Evolutionary conservation across 2,329 filamentous ascomycete genomes (phyloP), one percentile per base, ranked within the genome.

Genomic region (Xylaria arbuscula): DNA sequence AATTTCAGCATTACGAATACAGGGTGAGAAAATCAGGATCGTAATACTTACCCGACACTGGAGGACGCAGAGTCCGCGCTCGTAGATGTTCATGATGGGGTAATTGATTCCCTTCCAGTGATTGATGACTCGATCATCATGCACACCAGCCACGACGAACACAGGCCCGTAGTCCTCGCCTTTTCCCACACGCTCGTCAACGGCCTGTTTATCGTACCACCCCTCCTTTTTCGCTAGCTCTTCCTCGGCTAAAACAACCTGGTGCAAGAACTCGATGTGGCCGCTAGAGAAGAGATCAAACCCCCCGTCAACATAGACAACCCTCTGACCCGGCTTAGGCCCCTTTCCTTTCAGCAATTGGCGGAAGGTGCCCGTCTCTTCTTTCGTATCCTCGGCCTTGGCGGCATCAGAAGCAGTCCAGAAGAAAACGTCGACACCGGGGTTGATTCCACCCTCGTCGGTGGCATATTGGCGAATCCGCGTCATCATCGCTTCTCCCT

Each of bases 61-160:
- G 70, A 98, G 84, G 36, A 98, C 95, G 79, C 96, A 99, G 24
- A 99, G 89, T 1, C 94, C 94, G 50, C 96, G 91, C 84, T 99
- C 96, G 76, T 95, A 97, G 66, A 97, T 94, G 83, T 98, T 99
- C 96, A 99, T 99, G 82, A 99, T 98, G 32, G 96, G 96, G 78
- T 98, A 99, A 83, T 99, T 99, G 75, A 98, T 87, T 42, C 96
- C 95, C 82, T 98, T 98, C 92, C 94, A 97, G 76, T 91, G 85
- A 81, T 99, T 99, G 80, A 99, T 97, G 68, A 97, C 94, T 72
- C 92, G 89, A 79, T 99, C 96, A 76, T 97, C 93, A 81, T 99
- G 96, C 28, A 99, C 90, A 57, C 96, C 96, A 2, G 93, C 94
- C 51, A 98, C 89, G n/a, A 99, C 87, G 78, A 93, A 98, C 7